Conservation (phyloP, 2,329 filamentous ascomycete genomes). For the Erysiphe neolycopersici region DNA sequence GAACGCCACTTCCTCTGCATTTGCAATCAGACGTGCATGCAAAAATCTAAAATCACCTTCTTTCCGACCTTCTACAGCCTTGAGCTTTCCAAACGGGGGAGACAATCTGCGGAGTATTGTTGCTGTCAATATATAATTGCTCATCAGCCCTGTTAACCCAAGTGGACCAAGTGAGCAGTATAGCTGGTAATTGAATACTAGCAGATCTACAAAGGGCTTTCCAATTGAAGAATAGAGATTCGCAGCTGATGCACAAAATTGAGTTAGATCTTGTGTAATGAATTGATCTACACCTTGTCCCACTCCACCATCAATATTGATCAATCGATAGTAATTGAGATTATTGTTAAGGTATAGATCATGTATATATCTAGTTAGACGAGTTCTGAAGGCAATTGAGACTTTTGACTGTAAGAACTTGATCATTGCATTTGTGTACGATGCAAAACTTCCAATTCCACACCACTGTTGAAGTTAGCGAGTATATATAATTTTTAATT, state of each 20-base stretch:
- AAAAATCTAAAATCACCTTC: conserved; percentile 87
- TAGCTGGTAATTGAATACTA: conserved; percentile 94
- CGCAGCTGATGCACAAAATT: conserved; percentile 82
- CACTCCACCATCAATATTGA: conserved; percentile 77
- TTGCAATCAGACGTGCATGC: conserved; percentile 78
- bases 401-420: conserved; percentile 96
- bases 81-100: conserved; percentile 87
- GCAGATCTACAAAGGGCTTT: conserved; percentile 92
- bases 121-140: conserved; percentile 86
- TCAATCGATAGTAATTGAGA: conserved; percentile 85
- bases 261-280: conserved; percentile 86
- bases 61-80: conserved; percentile 80
- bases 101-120: conserved; percentile 70
- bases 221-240: conserved; percentile 86
- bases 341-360: conserved; percentile 89
- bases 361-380: conserved; percentile 87
- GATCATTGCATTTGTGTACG: conserved; percentile 97
- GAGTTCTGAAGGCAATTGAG: conserved; percentile 88
- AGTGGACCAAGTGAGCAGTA: conserved; percentile 76
- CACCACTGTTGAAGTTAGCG: conserved; percentile 36
- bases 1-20: conserved; percentile 93
- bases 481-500: background rate
- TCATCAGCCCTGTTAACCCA: conserved; percentile 59
- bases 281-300: conserved; percentile 86
- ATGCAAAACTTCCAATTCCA: conserved; percentile 73